phyloP scores from a whole-genome alignment of 2,329 filamentous ascomycete genomes.

The Hymenoscyphus fraxineus region DNA sequence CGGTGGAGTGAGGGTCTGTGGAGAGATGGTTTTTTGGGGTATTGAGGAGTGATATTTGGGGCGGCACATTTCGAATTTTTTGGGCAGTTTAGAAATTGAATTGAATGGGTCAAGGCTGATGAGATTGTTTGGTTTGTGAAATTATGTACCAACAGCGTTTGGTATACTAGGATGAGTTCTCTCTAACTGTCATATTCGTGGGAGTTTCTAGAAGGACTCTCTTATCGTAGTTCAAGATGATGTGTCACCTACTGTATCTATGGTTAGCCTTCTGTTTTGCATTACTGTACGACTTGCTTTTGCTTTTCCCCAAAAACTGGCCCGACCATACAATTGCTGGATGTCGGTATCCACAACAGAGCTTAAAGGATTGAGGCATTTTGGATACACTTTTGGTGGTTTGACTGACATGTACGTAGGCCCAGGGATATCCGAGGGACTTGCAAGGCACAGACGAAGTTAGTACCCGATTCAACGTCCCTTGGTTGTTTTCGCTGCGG shows the following conservation, averaged over 20 bases:
- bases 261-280: too few species aligned
- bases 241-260: not conserved
- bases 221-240: not conserved
- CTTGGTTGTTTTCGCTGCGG: slow-evolving; percentile 1
- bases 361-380: not conserved
- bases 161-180: not conserved
- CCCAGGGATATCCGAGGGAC: not conserved
- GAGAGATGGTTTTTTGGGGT: not conserved
- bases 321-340: not conserved
- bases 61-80: not conserved
- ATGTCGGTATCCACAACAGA: too few species aligned
- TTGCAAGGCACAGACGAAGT: not conserved
- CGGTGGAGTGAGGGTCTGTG: not conserved
- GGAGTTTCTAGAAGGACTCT: not conserved
- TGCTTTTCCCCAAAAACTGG: not conserved
- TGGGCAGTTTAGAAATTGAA: too few species aligned
- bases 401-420: not conserved
- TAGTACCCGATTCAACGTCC: not conserved
- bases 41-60: not conserved
- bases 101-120: too few species aligned
- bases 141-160: not conserved
- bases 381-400: not conserved
- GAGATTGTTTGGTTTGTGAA: not conserved
- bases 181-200: not conserved
- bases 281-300: not conserved